phyloP scores from a whole-genome alignment of 345 rosid species.

The Acer negundo region DNA sequence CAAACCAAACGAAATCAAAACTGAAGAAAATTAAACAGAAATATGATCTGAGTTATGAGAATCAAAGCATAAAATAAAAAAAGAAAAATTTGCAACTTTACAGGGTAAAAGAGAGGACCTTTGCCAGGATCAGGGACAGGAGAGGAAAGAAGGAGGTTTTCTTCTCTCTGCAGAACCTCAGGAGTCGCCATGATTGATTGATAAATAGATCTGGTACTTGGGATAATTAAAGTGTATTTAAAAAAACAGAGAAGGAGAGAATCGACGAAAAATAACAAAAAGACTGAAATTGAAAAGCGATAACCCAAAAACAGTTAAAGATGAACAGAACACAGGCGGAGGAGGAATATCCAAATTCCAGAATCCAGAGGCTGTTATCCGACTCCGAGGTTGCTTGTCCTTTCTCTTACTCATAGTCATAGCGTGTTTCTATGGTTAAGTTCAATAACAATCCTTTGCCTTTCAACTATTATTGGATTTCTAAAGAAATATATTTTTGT shows the following conservation, averaged over 20 bases:
- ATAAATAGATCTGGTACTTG: slow-evolving; percentile 3
- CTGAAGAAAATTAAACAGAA: background rate
- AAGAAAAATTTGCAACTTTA: too few relatives aligned
- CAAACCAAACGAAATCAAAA: background rate
- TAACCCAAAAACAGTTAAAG: background rate
- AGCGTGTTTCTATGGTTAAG: background rate
- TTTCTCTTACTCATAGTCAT: background rate
- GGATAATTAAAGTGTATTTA: background rate
- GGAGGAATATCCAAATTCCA: slow-evolving; percentile 18
- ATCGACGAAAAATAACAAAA: background rate
- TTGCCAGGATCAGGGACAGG: slow-evolving; percentile 42
- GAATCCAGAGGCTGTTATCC: slow-evolving; percentile 8
- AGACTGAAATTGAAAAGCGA: too few relatives aligned
- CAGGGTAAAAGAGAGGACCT: slow-evolving; percentile 33
- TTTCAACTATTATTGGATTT: too few relatives aligned
- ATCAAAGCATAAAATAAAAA: background rate
- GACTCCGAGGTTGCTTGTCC: background rate
- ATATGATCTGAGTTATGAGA: background rate
- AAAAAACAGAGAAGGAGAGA: background rate
- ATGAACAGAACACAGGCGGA: background rate
- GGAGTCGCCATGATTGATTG: slow-evolving; percentile 65
- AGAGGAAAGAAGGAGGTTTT: slow-evolving; percentile 51
- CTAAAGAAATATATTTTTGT: too few relatives aligned
- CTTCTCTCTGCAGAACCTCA: slow-evolving; percentile 57
- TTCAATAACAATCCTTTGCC: too few relatives aligned